phyloP scores from a whole-genome alignment of 352 stramenopile species.

The Phytophthora parvispora region DNA sequence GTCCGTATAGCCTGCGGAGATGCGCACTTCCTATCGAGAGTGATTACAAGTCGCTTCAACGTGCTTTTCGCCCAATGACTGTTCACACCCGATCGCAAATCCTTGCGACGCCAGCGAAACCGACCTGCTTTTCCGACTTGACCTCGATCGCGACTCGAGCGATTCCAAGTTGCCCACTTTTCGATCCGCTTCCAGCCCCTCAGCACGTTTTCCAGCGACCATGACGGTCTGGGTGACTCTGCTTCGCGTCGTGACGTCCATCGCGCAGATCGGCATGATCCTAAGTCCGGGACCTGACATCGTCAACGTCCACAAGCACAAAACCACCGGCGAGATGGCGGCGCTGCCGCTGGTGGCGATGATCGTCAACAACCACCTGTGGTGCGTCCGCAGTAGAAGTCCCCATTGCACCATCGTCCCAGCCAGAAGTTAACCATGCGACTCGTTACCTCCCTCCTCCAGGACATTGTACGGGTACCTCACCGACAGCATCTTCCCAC shows the following conservation, averaged over 20 bases:
- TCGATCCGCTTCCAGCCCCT: slow-evolving; percentile 11
- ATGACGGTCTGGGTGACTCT: slow-evolving; percentile 24
- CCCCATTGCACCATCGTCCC: background rate
- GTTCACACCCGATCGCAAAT: slow-evolving; percentile 1
- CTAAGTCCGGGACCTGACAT: slow-evolving; percentile 31
- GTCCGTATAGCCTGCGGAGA: slow-evolving; percentile 1
- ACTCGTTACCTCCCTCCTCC: background rate
- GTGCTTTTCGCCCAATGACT: slow-evolving; percentile 17
- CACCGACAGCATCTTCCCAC: slow-evolving; percentile 40
- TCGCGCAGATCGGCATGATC: slow-evolving; percentile 29
- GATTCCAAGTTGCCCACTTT: slow-evolving; percentile 5
- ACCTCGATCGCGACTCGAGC: no score
- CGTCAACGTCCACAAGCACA: slow-evolving; percentile 24
- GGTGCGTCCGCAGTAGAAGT: slow-evolving; percentile 6
- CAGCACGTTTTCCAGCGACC: background rate
- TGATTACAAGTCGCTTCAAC: slow-evolving; percentile 17
- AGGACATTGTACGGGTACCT: slow-evolving; percentile 40
- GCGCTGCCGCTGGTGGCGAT: slow-evolving; percentile 35
- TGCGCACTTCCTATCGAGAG: slow-evolving; percentile 24
- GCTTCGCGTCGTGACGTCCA: slow-evolving; percentile 32
- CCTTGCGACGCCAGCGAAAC: slow-evolving; percentile 24
- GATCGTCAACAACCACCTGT: slow-evolving; percentile 41
- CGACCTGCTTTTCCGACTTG: background rate
- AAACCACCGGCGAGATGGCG: slow-evolving; percentile 32
- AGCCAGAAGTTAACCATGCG: background rate